These are phyloP conservation scores for Plantago lanceolata DNA, from an alignment of 305 asterid genomes.

Conservation along the genomic window DNA sequence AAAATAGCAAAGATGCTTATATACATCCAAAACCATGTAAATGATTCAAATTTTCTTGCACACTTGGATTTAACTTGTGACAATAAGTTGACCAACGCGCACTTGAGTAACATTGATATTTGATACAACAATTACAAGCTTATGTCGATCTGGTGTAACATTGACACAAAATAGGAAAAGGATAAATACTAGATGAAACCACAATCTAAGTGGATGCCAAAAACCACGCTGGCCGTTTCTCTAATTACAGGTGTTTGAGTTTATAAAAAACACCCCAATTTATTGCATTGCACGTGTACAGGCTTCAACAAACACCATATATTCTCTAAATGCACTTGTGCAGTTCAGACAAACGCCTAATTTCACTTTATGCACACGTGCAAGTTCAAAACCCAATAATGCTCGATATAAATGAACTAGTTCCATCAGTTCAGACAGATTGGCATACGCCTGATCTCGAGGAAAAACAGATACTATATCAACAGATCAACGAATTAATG, in stretches of 20 bases:
- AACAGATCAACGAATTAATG: constrained; percentile 10
- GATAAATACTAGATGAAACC: not conserved
- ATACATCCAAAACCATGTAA: constrained; percentile 2
- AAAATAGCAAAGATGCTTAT: constrained; percentile 3
- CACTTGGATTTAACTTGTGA: constrained; percentile 1
- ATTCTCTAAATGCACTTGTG: not conserved
- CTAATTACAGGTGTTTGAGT: no score
- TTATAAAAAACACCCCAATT: not conserved
- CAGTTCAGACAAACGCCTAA: not conserved
- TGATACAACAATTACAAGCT: not conserved
- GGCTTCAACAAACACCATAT: not conserved
- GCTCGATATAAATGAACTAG: not conserved
- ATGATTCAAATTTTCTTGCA: constrained; percentile 2
- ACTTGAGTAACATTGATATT: not conserved
- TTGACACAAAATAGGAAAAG: constrained; percentile 7
- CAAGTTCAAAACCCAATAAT: no score
- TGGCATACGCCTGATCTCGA: not conserved
- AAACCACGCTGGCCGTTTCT: no score
- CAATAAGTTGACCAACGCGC: not conserved
- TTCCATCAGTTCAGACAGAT: not conserved
- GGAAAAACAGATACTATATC: not conserved
- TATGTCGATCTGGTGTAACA: not conserved
- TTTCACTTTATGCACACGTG: not conserved
- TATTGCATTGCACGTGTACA: not conserved
- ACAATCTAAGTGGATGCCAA: no score